These are phyloP conservation scores for Thielaviopsis euricoi DNA, from an alignment of 2,329 filamentous ascomycete species.

Conservation along the genomic window DNA sequence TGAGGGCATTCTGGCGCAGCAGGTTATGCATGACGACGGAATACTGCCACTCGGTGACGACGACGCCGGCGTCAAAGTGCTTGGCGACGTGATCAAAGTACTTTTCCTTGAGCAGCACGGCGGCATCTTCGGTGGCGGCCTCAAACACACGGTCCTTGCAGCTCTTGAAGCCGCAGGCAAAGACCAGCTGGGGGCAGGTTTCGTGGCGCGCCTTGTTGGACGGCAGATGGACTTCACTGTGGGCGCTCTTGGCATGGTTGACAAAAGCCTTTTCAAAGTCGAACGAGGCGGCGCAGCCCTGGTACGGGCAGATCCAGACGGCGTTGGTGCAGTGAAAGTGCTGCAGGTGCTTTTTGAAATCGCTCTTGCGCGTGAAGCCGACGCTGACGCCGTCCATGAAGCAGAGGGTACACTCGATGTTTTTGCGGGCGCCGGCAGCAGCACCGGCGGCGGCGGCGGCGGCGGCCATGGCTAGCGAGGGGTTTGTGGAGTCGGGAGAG, in stretches of 20 bases:
- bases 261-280: conserved; percentile 29
- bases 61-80: conserved; percentile 27
- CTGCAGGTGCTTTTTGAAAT: conserved; percentile 33
- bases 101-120: conserved; percentile 23
- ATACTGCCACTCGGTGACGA: conserved; percentile 28
- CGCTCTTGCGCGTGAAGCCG: conserved; percentile 29
- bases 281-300: conserved; percentile 26
- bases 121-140: conserved; percentile 21
- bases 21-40: conserved; percentile 27
- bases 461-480: conserved; percentile 13
- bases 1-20: conserved; percentile 26
- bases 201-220: conserved; percentile 26
- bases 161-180: conserved; percentile 25
- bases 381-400: conserved; percentile 28
- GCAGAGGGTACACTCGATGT: conserved; percentile 27
- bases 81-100: conserved; percentile 31
- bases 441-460: conserved; percentile 1
- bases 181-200: conserved; percentile 27
- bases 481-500: conserved; percentile 10
- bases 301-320: conserved; percentile 27
- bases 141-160: conserved; percentile 29
- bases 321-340: conserved; percentile 29
- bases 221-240: conserved; percentile 25
- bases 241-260: conserved; percentile 26
- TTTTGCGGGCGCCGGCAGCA: conserved; percentile 10